Percentiles rank a stretch among this genome's conserved stretches.
Conservation (phyloP, 208 protist genomes). For the Strigomonas culicis region DNA sequence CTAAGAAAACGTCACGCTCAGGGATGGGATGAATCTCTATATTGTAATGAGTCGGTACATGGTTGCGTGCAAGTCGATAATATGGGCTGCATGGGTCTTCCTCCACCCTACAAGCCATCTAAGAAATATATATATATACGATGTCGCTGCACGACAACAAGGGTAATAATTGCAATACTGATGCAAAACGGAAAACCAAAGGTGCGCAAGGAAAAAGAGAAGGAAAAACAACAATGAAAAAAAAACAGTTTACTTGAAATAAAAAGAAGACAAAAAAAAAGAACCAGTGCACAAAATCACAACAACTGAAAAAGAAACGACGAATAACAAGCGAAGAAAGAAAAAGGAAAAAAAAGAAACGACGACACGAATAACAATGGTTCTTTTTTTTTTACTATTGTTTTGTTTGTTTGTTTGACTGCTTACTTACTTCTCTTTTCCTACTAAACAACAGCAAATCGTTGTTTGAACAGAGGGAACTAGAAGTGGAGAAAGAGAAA, state of each 20-base stretch:
- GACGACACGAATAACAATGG: background rate
- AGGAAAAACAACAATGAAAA: constrained; percentile 12
- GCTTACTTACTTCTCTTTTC: background rate
- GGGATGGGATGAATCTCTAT: constrained; percentile 33
- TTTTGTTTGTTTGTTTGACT: too few relatives aligned
- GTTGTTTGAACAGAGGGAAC: constrained; percentile 11
- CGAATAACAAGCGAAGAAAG: constrained; percentile 10
- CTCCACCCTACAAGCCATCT: too few relatives aligned
- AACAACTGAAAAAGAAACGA: constrained; percentile 1
- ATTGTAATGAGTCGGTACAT: constrained; percentile 40
- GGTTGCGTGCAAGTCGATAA: constrained; percentile 9
- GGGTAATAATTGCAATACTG: background rate
- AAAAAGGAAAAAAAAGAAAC: constrained; percentile 12
- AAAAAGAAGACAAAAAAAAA: constrained; percentile 12
- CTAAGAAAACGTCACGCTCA: constrained; percentile 17
- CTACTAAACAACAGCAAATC: background rate
- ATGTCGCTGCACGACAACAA: too few relatives aligned
- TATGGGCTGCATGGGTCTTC: background rate
- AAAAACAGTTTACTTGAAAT: background rate
- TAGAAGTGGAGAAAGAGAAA: constrained; percentile 8
- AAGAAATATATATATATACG: too few relatives aligned
- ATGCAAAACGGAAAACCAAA: background rate
- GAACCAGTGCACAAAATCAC: background rate
- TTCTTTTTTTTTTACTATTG: background rate
- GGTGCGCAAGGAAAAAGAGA: background rate